A percentile compares a stretch with the other conserved stretches of the same genome.
These are phyloP conservation scores for Suhomyces bolitotheri DNA, from an alignment of 1,139 yeast genomes.

Conservation along the genomic window DNA sequence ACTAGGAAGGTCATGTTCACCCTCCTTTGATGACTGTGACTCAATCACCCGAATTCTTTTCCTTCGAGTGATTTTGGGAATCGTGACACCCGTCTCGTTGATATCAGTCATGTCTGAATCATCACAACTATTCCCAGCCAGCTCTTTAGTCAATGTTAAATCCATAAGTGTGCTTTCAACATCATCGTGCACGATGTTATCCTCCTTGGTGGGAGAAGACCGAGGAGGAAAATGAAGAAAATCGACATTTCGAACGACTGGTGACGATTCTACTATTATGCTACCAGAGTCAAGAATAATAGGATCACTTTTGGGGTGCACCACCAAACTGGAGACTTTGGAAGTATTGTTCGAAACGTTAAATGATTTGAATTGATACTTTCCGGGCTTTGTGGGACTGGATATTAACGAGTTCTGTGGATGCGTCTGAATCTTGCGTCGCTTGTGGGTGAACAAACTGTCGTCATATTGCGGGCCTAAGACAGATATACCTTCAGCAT, in stretches of 20 bases:
- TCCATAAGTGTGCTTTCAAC: slow-evolving; percentile 6
- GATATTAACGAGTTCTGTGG: slow-evolving; percentile 4
- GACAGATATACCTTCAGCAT: slow-evolving; percentile 4
- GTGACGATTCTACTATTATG: slow-evolving; percentile 19
- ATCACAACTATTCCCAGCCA: not conserved
- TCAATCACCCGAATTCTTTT: slow-evolving; percentile 12
- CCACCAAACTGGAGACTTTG: slow-evolving; percentile 6
- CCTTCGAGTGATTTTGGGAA: slow-evolving; percentile 9
- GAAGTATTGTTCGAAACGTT: slow-evolving; percentile 8
- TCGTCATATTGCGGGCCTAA: slow-evolving; percentile 15
- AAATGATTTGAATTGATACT: slow-evolving; percentile 8
- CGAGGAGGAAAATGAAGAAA: slow-evolving; percentile 11
- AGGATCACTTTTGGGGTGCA: slow-evolving; percentile 13
- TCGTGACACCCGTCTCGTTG: slow-evolving; percentile 3
- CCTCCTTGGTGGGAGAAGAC: slow-evolving; percentile 17
- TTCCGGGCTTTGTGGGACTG: slow-evolving; percentile 6
- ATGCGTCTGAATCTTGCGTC: slow-evolving; percentile 10
- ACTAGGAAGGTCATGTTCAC: not conserved
- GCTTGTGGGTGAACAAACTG: slow-evolving; percentile 16
- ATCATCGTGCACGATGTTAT: not conserved
- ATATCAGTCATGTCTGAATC: slow-evolving; percentile 4
- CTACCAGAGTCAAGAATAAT: slow-evolving; percentile 14
- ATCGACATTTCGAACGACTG: slow-evolving; percentile 11
- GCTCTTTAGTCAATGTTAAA: slow-evolving; percentile 2
- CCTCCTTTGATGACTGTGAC: slow-evolving; percentile 3